Evolutionary conservation across 768 basidiomycete species (phyloP).

Genomic region (Zangia roseola): DNA sequence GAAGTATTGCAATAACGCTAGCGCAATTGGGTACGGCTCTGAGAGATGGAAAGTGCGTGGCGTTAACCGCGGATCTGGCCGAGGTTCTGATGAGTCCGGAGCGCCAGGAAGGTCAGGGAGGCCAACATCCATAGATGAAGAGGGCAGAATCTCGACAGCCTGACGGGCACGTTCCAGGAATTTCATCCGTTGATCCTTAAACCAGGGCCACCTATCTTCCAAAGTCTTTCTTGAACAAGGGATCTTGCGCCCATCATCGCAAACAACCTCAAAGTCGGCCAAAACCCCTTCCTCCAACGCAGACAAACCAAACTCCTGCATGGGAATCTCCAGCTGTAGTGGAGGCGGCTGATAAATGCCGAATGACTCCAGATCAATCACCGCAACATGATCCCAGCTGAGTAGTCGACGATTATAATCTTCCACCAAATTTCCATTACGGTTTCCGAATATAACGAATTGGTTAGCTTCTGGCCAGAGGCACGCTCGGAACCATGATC

Average conservation of each 20-base stretch:
- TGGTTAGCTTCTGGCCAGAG: conserved; percentile 83
- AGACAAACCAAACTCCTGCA: conserved; percentile 83
- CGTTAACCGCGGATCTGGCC: conserved; percentile 77
- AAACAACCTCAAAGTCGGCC: conserved; percentile 92
- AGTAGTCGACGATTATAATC: conserved; percentile 90
- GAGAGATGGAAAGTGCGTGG: conserved; percentile 79
- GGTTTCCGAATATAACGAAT: conserved; percentile 90
- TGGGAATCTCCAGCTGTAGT: conserved; percentile 59
- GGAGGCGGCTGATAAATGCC: conserved; percentile 91
- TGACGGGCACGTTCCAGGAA: conserved; percentile 58
- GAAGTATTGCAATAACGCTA: conserved; percentile 92
- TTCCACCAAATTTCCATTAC: conserved; percentile 81
- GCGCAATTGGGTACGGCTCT: conserved; percentile 84
- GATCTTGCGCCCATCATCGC: conserved; percentile 85
- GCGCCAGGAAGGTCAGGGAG: conserved; percentile 61
- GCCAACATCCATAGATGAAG: conserved; percentile 58
- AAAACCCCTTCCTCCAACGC: conserved; percentile 77
- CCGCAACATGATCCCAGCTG: conserved; percentile 90
- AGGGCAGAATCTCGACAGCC: conserved; percentile 57
- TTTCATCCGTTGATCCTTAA: conserved; percentile 64
- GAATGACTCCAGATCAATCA: conserved; percentile 90
- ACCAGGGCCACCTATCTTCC: conserved; percentile 95
- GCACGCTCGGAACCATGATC: conserved; percentile 94
- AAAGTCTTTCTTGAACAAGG: conserved; percentile 81
- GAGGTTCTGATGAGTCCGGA: conserved; percentile 45